Percentiles rank a stretch among this genome's conserved stretches.
These are phyloP conservation scores for Pugionium cornutum DNA, from an alignment of 345 rosid genomes.

Conservation along the genomic window DNA sequence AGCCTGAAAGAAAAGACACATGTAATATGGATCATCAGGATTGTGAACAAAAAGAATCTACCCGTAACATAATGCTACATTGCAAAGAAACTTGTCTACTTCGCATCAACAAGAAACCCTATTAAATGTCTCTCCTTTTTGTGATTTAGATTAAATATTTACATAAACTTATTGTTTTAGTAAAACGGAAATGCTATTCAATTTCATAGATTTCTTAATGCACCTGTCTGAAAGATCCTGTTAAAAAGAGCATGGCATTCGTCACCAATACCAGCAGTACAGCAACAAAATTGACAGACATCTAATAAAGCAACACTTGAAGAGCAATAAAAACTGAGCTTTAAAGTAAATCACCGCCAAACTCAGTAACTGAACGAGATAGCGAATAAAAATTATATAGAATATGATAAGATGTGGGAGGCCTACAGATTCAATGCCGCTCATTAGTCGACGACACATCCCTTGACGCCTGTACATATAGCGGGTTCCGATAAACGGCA, in stretches of 20 bases:
- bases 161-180: not conserved
- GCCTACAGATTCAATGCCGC: slow-evolving; percentile 84
- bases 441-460: slow-evolving; percentile 89
- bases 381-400: not conserved
- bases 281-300: slow-evolving; percentile 3
- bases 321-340: not conserved
- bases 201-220: not conserved
- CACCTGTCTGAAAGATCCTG: not conserved
- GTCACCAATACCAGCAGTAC: not conserved
- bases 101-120: slow-evolving; percentile 1
- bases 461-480: slow-evolving; percentile 83
- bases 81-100: slow-evolving; percentile 1
- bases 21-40: slow-evolving; percentile 14
- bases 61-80: not conserved
- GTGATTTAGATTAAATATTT: slow-evolving; percentile 9
- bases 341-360: not conserved
- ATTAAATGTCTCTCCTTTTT: not conserved
- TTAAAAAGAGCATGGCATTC: not conserved
- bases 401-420: not conserved
- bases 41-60: not conserved
- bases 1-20: slow-evolving; percentile 51
- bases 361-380: not conserved
- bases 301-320: slow-evolving; percentile 2
- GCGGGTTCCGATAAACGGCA: slow-evolving; percentile 98
- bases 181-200: slow-evolving; percentile 9